Base-by-base conservation (phyloP, 345 rosid species). In the Excoecaria cochinchinensis region DNA sequence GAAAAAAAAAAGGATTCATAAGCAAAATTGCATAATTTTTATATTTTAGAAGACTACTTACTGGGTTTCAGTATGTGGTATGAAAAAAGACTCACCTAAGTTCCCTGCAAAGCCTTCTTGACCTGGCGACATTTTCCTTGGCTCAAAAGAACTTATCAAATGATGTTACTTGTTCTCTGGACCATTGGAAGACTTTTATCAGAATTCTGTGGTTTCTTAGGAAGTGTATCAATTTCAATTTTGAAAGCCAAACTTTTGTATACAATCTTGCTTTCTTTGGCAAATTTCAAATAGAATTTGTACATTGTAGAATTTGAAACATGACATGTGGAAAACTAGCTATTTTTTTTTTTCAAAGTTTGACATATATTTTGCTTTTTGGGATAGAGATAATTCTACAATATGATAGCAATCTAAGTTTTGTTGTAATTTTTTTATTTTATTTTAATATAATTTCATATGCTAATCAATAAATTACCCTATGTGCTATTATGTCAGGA, bases 401-500 rank as follows among this genome's bases (percentile, higher is more conserved):
- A n/a, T 56, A 56, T 56, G 60, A 56, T 56, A 56, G 6, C 8
- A 8, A 56, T 22, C 31, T 31, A 31, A 31, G 31, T 31, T 31
- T 31, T 56, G 7, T 44, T 44, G 10, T 56, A 9, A 5, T 15
- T 8, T 65, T 65, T 40, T 42, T 0, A 40, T 40, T 65, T 65
- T 22, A 4, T 11, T 60, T 5, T 31, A 3, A 31, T 31, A 31
- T 9, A 21, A 38, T 25, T 59, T 21, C 31, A 59, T 21, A 59
- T 59, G 13, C 63, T 68, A 48, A 48, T 47, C 11, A 15, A 68
- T 5, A 19, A 65, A 21, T 72, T 70, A 56, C 63, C 17, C 61
- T 71, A 3, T 50, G 57, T 50, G 57, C 53, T 70, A 21, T 59
- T 76, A 59, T 79, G 82, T 48, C 86, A 92, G 98, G 93, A 92